Base-by-base conservation (phyloP, 176 grass and related monocot genomes). In the Raddia guianensis region DNA sequence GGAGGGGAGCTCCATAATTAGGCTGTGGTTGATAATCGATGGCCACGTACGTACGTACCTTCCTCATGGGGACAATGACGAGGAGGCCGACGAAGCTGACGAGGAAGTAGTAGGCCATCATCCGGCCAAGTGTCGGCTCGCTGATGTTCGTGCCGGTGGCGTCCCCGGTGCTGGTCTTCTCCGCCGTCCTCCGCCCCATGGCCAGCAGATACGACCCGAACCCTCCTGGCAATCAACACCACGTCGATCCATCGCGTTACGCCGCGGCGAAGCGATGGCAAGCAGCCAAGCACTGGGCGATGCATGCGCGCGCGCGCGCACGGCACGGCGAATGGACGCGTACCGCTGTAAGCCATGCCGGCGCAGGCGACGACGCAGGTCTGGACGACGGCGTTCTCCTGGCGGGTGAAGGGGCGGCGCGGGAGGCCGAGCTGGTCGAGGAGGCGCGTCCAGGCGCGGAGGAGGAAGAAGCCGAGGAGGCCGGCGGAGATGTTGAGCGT, bases 341-440 rank as follows among this genome's bases (percentile, higher is more conserved):
- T 83, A 94, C 91, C 92, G 46, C 87, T 94, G 79, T 87, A 87
- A 0, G 92, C 80, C 81, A 94, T 89, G 69, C 81, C 69, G 44
- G 87, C 85, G 89, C 89, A 91, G 72, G 93, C 93, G 76, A 97
- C 93, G 77, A 97, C 93, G 84, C 90, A 91, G 54, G 93, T 97
- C 79, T 91, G 93, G 51, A 97, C 74, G 46, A 93, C 79, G 62
- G 91, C 89, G 73, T 93, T 97, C 89, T 97, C 93, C 83, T 97
- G 90, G 68, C 93, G 83, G 6, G 90, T 91, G 86, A 93, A 93
- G 20, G 81, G 86, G 9, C 20, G 49, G 86, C n/a, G 78, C 45
- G 49, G 14, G 2, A 84, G 66, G 42, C 86, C 89, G 50, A 80
- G 55, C 44, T 89, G 75, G 55, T 48, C 68, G 43, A 91, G 73